These are phyloP conservation scores for Fusarium lateritium DNA, from an alignment of 2,329 filamentous ascomycete species.

Conservation along the genomic window DNA sequence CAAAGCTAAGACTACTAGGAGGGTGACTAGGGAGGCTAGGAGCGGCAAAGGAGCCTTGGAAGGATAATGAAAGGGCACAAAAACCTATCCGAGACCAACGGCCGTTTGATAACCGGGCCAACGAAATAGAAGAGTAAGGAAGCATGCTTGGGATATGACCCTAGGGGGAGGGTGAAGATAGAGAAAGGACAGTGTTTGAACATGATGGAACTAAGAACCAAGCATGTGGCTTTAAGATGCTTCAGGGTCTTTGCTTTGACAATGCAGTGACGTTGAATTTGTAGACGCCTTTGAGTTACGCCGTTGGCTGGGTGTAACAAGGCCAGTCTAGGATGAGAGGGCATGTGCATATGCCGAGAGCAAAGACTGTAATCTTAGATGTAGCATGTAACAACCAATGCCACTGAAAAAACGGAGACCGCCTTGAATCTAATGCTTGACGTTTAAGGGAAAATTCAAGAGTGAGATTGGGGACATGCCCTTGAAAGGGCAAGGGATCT, in stretches of 20 bases:
- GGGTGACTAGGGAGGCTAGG: slow-evolving; percentile 48
- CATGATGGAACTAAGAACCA: slow-evolving; percentile 34
- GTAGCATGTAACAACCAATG: slow-evolving; percentile 41
- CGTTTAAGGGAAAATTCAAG: slow-evolving; percentile 29
- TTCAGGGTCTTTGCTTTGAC: slow-evolving; percentile 36
- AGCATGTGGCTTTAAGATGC: slow-evolving; percentile 46
- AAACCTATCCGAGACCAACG: slow-evolving; percentile 36
- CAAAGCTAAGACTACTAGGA: slow-evolving; percentile 51
- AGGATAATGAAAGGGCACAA: slow-evolving; percentile 35
- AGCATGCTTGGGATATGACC: slow-evolving; percentile 38
- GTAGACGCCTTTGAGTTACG: slow-evolving; percentile 44
- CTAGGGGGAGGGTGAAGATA: slow-evolving; percentile 50
- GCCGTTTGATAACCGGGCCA: slow-evolving; percentile 44
- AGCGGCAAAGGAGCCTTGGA: slow-evolving; percentile 47
- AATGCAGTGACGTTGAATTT: slow-evolving; percentile 47
- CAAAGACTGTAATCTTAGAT: slow-evolving; percentile 38
- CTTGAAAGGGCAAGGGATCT: slow-evolving; percentile 46
- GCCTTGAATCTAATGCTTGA: slow-evolving; percentile 16
- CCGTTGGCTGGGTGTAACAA: slow-evolving; percentile 46
- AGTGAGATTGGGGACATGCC: slow-evolving; percentile 34
- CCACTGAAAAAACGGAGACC: slow-evolving; percentile 29
- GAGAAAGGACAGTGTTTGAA: slow-evolving; percentile 37
- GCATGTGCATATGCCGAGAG: slow-evolving; percentile 49
- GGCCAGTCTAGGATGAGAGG: slow-evolving; percentile 40
- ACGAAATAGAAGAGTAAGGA: slow-evolving; percentile 42